These are phyloP conservation scores for Picea glauca DNA, from an alignment of 75 land plant species.

Conservation along the genomic window DNA sequence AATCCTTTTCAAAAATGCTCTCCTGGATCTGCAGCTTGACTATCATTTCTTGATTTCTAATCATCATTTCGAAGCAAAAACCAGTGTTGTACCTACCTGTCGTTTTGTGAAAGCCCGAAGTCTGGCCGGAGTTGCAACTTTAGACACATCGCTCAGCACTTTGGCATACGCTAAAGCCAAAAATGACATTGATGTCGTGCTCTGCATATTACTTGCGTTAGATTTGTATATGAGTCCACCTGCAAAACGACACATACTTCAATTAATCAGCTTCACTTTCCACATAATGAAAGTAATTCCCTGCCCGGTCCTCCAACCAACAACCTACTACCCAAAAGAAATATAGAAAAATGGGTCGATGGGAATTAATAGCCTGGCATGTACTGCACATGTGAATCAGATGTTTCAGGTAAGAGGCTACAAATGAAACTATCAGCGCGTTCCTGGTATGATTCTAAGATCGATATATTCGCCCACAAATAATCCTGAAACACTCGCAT, in stretches of 20 bases:
- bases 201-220: constrained; percentile 64
- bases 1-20: no score
- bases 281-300: no score
- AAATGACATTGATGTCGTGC: constrained; percentile 68
- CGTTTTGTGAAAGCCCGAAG: no score
- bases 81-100: no score
- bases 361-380: constrained; percentile 34
- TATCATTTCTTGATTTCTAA: no score
- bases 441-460: constrained; percentile 35
- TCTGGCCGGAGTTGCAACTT: no score
- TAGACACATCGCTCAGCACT: no score
- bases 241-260: neutral
- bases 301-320: neutral
- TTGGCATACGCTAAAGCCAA: constrained; percentile 40
- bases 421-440: constrained; percentile 71
- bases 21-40: no score
- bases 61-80: no score
- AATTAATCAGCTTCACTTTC: no score
- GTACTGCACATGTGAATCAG: constrained; percentile 37
- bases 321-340: no score
- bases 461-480: constrained; percentile 20
- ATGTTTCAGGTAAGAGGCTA: constrained; percentile 45
- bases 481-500: constrained; percentile 26
- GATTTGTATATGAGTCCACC: constrained; percentile 71
- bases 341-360: neutral